Percentiles rank a stretch among this genome's conserved stretches.
phyloP scores from a whole-genome alignment of 176 grass and related monocot genomes.

The Rhynchospora breviuscula region DNA sequence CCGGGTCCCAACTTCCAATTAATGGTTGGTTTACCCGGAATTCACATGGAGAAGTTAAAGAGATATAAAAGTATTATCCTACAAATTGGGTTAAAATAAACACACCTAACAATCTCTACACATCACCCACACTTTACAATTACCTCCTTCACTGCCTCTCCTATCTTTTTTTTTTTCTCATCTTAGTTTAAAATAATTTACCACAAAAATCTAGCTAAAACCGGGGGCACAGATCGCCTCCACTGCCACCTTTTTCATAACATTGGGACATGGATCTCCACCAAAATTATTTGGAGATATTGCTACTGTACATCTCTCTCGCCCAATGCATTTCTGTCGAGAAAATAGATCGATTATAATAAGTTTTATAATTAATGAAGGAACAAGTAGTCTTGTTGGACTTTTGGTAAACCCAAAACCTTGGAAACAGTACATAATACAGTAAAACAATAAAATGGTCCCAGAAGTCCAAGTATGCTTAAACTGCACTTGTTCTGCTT shows the following conservation, averaged over 20 bases:
- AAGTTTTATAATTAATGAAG: slow-evolving; percentile 5
- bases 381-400: neutral
- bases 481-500: neutral
- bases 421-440: neutral
- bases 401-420: neutral
- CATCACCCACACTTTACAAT: slow-evolving; percentile 61
- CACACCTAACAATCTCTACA: slow-evolving; percentile 28
- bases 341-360: neutral
- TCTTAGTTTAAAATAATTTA: slow-evolving; percentile 20
- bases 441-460: neutral
- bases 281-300: slow-evolving; percentile 66
- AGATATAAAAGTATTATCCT: slow-evolving; percentile 26
- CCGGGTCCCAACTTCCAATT: slow-evolving; percentile 43
- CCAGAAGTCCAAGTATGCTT: neutral
- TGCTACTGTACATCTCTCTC: slow-evolving; percentile 48
- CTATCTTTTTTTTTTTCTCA: slow-evolving; percentile 2
- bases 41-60: slow-evolving; percentile 38
- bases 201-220: slow-evolving; percentile 21
- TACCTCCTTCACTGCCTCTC: slow-evolving; percentile 30
- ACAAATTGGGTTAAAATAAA: slow-evolving; percentile 30
- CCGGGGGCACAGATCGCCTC: slow-evolving; percentile 55
- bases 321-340: slow-evolving; percentile 83
- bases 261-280: slow-evolving; percentile 56
- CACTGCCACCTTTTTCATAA: slow-evolving; percentile 78
- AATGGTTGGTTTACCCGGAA: slow-evolving; percentile 43